These are phyloP conservation scores for Mucor indicus DNA, from an alignment of 371 early-diverging fungal species.

Conservation along the genomic window DNA sequence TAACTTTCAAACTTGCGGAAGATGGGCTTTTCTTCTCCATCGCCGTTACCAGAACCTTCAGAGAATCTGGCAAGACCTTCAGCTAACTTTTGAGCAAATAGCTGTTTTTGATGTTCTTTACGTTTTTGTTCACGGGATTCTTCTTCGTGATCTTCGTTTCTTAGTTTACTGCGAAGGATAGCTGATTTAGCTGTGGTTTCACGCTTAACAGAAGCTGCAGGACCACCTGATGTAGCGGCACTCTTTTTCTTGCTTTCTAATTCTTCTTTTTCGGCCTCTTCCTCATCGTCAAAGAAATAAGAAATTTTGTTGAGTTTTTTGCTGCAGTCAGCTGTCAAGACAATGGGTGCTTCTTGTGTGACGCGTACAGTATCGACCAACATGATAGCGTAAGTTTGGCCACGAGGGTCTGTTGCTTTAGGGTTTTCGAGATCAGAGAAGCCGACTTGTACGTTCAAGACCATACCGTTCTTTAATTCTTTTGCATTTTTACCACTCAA, in stretches of 20 bases:
- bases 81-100: constrained; percentile 69
- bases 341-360: constrained; percentile 53
- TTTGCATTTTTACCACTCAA: constrained; percentile 70
- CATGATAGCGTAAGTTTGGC: constrained; percentile 78
- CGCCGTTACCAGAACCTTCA: constrained; percentile 59
- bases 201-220: constrained; percentile 9
- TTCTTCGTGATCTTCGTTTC: constrained; percentile 83
- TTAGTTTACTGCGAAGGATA: constrained; percentile 83
- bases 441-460: constrained; percentile 80
- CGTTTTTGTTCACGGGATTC: constrained; percentile 77
- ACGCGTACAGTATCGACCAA: constrained; percentile 84
- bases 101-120: constrained; percentile 84
- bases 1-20: constrained; percentile 94
- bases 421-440: constrained; percentile 83
- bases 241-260: constrained; percentile 22
- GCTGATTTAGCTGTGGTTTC: constrained; percentile 59
- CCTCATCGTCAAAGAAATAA: constrained; percentile 69
- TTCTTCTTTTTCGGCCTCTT: constrained; percentile 50
- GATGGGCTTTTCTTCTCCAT: constrained; percentile 65
- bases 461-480: constrained; percentile 80
- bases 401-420: constrained; percentile 61
- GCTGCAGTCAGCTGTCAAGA: constrained; percentile 73
- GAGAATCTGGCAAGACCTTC: constrained; percentile 82
- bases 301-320: constrained; percentile 74
- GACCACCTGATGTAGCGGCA: constrained; percentile 16